These are phyloP conservation scores for Begonia fuchsioides DNA, from an alignment of 306 rosid genomes.

Conservation along the genomic window DNA sequence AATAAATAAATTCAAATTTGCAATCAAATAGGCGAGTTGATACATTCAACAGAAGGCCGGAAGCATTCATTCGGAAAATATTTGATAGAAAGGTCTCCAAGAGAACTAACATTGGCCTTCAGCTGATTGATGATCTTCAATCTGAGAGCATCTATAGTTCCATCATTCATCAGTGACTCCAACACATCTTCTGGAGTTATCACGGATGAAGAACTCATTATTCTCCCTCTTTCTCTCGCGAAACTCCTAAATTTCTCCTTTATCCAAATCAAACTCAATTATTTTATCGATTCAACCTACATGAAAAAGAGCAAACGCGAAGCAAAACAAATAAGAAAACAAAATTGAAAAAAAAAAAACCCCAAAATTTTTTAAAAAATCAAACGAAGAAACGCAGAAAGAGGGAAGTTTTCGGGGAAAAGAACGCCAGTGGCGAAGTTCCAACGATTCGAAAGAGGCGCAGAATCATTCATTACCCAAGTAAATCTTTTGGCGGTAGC, in stretches of 20 bases:
- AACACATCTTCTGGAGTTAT: conserved; percentile 76
- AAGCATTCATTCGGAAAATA: too few species aligned
- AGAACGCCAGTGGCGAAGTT: too few species aligned
- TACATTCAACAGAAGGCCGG: too few species aligned
- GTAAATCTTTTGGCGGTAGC: too few species aligned
- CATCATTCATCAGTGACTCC: conserved; percentile 85
- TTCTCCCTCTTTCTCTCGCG: neutral
- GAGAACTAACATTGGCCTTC: conserved; percentile 62
- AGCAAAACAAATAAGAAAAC: neutral
- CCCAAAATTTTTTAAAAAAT: too few species aligned
- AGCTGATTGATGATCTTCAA: conserved; percentile 97
- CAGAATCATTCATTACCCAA: too few species aligned
- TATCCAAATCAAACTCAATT: conserved; percentile 1
- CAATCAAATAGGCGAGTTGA: too few species aligned
- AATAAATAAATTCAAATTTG: too few species aligned
- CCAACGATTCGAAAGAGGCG: too few species aligned
- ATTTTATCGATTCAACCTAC: conserved; percentile 1
- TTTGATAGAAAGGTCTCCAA: neutral
- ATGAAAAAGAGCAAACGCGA: neutral
- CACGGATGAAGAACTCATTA: conserved; percentile 56
- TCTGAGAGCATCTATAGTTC: conserved; percentile 78
- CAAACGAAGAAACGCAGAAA: too few species aligned
- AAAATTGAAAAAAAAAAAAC: too few species aligned
- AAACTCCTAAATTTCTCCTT: neutral
- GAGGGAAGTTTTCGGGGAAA: too few species aligned